Evolutionary conservation across 2,329 filamentous ascomycete genomes (phyloP), one percentile per base, ranked within the genome.

Genomic region (Ophiostoma sp.): DNA sequence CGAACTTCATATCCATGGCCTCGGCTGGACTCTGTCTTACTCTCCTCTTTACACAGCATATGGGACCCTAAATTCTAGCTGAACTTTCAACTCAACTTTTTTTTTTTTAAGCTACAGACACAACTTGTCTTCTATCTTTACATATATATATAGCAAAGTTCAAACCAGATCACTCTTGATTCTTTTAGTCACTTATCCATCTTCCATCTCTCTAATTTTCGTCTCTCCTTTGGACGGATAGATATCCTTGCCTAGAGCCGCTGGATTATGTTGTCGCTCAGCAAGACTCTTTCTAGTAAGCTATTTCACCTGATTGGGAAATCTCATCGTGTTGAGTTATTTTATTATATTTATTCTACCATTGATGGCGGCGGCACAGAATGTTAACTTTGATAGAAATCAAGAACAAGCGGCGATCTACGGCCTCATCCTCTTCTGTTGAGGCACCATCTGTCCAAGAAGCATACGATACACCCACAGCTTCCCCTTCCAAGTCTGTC

Each of bases 391-490:
- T 17, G 5, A 11, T 25, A 74, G 73, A 72, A 50, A 74, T 74
- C 42, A 74, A 45, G 45, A 61, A 72, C 39, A 74, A 74, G 48
- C 69, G 73, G 52, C 70, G 70, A 5, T 69, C 71, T 5, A 59
- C 74, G 91, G 91, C 81, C 90, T 73, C 72, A n/a, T 48, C 72
- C 5, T 50, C 59, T 8, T 50, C 61, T 8, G 50, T 50, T 7
- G 70, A 72, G 17, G 48, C 17, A 12, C 7, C 59, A 11, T 64
- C 70, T 9, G 11, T 31, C 5, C 59, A 66, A 28, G 59, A 72
- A 5, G 45, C 31, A 7, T 5, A 36, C 19, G 45, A n/a, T 33
- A 52, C 28, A 12, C 2, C 25, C 6, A 25, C 28, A 6, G 45
- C 59, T 8, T 66, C 59, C 2, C 70, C 70, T 3, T 55, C 70